Evolutionary conservation across 1,284 basidiomycete genomes (phyloP).

Genomic region (Earliella scabrosa): DNA sequence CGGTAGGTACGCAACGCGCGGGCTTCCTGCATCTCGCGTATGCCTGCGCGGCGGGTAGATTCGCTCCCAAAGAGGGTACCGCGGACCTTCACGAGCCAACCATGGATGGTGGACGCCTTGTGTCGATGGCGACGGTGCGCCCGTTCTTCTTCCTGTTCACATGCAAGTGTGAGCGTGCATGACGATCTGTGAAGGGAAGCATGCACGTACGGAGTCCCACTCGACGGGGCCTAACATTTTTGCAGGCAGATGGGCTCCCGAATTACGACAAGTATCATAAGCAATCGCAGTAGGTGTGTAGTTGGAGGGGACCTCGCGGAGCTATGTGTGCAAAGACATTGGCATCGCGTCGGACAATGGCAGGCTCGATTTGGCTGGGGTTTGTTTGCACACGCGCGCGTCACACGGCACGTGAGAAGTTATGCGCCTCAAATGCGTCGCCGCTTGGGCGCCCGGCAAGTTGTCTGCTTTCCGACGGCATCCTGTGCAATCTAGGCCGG

Average conservation of each 20-base stretch:
- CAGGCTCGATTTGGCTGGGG: background rate
- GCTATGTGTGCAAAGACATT: too few relatives aligned
- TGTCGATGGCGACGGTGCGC: slow-evolving; percentile 38
- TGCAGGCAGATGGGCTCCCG: background rate
- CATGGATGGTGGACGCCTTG: slow-evolving; percentile 70
- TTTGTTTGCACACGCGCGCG: slow-evolving; percentile 18
- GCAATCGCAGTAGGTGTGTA: too few relatives aligned
- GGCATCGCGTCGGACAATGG: background rate
- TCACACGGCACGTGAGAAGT: slow-evolving; percentile 26
- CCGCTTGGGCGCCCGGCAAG: too few relatives aligned
- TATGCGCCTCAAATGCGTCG: slow-evolving; percentile 14
- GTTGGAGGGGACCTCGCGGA: too few relatives aligned
- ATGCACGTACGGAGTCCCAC: slow-evolving; percentile 43
- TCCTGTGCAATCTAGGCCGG: too few relatives aligned
- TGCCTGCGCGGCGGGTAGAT: slow-evolving; percentile 53
- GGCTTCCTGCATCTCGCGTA: slow-evolving; percentile 41
- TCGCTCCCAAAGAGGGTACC: slow-evolving; percentile 74
- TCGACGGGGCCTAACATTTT: slow-evolving; percentile 37
- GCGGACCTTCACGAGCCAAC: slow-evolving; percentile 79
- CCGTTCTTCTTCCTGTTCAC: slow-evolving; percentile 45
- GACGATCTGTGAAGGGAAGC: slow-evolving; percentile 11
- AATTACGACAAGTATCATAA: too few relatives aligned
- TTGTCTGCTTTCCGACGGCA: too few relatives aligned
- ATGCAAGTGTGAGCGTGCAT: slow-evolving; percentile 20
- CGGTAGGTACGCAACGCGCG: slow-evolving; percentile 30